Evolutionary conservation across 345 rosid species (phyloP), one percentile per base, ranked within the genome.

Genomic region (Bruguiera gymnorhiza): DNA sequence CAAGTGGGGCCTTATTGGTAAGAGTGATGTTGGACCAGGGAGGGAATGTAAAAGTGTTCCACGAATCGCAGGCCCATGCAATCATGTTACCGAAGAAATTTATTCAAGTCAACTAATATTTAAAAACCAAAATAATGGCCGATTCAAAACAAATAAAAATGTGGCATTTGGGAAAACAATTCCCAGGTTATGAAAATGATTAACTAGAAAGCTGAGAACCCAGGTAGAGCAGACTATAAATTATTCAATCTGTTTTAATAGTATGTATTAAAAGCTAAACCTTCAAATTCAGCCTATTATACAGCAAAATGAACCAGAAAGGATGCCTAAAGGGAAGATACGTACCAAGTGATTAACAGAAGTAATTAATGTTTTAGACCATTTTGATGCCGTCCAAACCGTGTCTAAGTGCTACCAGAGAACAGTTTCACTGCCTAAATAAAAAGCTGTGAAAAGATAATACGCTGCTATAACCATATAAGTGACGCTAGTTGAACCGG

Each of bases 401-500:
- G 32, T 51, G 72, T 58, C 55, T 11, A 16, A 16, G 43, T 37
- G 29, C 8, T 30, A 34, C 53, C 26, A 26, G 43, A 46, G 55
- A 39, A 71, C 56, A 39, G 30, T 29, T 16, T 20, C 27, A 6
- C 34, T n/a, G 39, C 66, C 54, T 9, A 36, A 63, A 26, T 30
- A 37, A 48, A 50, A 50, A 63, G 75, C 51, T 53, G 68, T 43
- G 79, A 71, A 64, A 69, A 70, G 76, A 65, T 62, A 72, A 50
- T 54, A 72, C 79, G 11, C 30, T 37, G 73, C 19, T 0, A 43
- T 27, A 64, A 66, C 20, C 29, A 70, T 52, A 61, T 57, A 66
- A 50, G 46, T 34, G 77, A 72, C 56, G 46, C 69, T 60, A 63
- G 55, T 58, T 76, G 70, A 65, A 56, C 72, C 50, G 4, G 18